Base-by-base conservation (phyloP, 2,329 filamentous ascomycete species). In the Cercospora zeae-maydis region DNA sequence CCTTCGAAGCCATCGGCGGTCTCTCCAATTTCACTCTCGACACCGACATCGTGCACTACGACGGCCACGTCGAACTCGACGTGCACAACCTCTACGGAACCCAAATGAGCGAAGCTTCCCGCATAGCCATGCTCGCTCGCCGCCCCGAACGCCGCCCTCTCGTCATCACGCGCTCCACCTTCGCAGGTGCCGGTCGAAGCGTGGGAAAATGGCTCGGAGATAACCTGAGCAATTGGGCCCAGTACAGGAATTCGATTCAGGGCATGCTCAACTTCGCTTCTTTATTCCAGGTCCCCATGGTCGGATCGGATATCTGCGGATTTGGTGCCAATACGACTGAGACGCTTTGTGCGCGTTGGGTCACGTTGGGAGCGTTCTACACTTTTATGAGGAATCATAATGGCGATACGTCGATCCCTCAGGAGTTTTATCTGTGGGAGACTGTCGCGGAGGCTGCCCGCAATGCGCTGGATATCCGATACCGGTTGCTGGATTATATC, bases 311-410 rank as follows among this genome's bases (percentile, higher is more conserved):
- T 68, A 87, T 92, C 0, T 95, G 91, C 70, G 91, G 91, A 0
- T 95, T 89, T 71, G 87, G 80, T 13, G 82, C 79, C 11, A 84
- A 88, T 69, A 86, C 87, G 0, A 88, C 83, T 8, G 85, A 89
- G 72, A 79, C 84, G 51, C 82, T 92, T 6, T 92, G 89, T 72
- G 84, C 88, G 3, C 54, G 90, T 14, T 93, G 89, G 89, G 84
- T 88, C 1, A 83, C 84, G 19, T 81, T 92, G 0, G 88, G 88
- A n/a, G 89, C 88, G 10, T 92, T 92, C 78, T 82, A 83, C 42
- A 86, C 88, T 0, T 92, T 93, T 78, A 91, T 87, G 78, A 86
- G 89, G 63, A 88, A 91, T 74, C 89, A 93, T 77, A 88, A 88
- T 62, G 80, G 80, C 19, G 74, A 81, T 45, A 73, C 76, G 24